Conservation (phyloP, 331 rosid genomes). For the Cydonia oblonga region DNA sequence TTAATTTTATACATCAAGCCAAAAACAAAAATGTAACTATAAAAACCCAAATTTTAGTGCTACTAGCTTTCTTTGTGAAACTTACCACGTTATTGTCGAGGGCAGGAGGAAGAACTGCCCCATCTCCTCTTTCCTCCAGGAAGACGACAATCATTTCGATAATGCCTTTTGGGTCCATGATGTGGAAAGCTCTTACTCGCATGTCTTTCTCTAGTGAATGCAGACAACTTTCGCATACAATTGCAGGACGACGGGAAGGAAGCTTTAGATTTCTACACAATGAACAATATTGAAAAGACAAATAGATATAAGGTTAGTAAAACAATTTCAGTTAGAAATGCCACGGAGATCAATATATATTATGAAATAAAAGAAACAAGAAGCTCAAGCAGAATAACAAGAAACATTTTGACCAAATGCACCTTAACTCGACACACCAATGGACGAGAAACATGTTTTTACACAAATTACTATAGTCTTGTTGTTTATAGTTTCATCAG, state of each 20-base stretch:
- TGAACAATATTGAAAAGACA: neutral
- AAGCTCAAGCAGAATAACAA: too few relatives aligned
- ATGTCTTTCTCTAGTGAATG: constrained; percentile 54
- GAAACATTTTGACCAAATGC: neutral
- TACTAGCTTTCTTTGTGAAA: neutral
- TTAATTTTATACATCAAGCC: neutral
- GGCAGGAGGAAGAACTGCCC: constrained; percentile 30
- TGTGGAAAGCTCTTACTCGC: constrained; percentile 84
- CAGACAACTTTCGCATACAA: constrained; percentile 86
- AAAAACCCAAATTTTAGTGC: neutral
- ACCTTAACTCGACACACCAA: neutral
- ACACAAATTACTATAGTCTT: neutral
- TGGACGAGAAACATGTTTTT: neutral
- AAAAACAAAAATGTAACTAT: neutral
- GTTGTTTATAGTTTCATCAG: neutral
- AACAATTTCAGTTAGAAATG: neutral
- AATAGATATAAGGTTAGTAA: too few relatives aligned
- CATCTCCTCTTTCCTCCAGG: constrained; percentile 74
- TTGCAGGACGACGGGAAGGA: constrained; percentile 77
- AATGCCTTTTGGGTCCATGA: constrained; percentile 83
- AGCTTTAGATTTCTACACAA: constrained; percentile 74
- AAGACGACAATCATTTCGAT: constrained; percentile 75
- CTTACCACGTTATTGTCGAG: constrained; percentile 37
- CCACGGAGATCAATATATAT: neutral
- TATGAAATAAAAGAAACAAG: neutral